These are phyloP conservation scores for Suillus americanus DNA, from an alignment of 768 basidiomycete species.

Conservation along the genomic window DNA sequence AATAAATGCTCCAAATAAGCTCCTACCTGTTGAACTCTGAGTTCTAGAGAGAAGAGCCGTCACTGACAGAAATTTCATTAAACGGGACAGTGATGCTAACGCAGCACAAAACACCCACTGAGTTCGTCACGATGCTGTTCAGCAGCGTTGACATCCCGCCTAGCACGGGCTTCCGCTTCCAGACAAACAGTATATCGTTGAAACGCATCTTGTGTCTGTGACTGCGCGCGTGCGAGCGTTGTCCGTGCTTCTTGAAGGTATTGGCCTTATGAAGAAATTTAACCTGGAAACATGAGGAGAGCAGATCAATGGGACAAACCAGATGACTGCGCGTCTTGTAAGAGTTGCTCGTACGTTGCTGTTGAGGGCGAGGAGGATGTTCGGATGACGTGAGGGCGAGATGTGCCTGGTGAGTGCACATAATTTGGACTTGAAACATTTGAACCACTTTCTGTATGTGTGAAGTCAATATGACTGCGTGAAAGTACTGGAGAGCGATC, in stretches of 20 bases:
- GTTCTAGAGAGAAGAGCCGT: slow-evolving; percentile 35
- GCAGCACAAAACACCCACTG: slow-evolving; percentile 31
- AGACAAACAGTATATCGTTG: slow-evolving; percentile 67
- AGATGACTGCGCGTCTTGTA: slow-evolving; percentile 58
- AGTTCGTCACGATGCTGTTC: slow-evolving; percentile 71
- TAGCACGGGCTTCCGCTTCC: slow-evolving; percentile 65
- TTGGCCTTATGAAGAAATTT: slow-evolving; percentile 44
- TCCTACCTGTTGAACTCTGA: slow-evolving; percentile 33
- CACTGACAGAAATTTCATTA: slow-evolving; percentile 25
- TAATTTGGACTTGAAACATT: slow-evolving; percentile 33
- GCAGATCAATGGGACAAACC: slow-evolving; percentile 40
- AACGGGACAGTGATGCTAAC: slow-evolving; percentile 11
- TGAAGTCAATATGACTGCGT: slow-evolving; percentile 5
- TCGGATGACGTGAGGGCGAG: slow-evolving; percentile 38
- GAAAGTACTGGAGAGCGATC: neutral
- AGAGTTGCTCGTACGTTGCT: slow-evolving; percentile 49
- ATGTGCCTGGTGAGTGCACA: slow-evolving; percentile 30
- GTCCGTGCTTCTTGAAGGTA: slow-evolving; percentile 61
- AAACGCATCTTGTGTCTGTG: slow-evolving; percentile 72
- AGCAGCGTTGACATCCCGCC: slow-evolving; percentile 59
- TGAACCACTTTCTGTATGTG: slow-evolving; percentile 24
- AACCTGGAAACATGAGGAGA: neutral
- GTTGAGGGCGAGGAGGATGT: slow-evolving; percentile 52
- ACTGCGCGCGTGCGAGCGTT: slow-evolving; percentile 61
- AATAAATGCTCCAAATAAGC: slow-evolving; percentile 9